Conservation (phyloP, 1,284 basidiomycete species). For the Papiliotrema fonsecae region DNA sequence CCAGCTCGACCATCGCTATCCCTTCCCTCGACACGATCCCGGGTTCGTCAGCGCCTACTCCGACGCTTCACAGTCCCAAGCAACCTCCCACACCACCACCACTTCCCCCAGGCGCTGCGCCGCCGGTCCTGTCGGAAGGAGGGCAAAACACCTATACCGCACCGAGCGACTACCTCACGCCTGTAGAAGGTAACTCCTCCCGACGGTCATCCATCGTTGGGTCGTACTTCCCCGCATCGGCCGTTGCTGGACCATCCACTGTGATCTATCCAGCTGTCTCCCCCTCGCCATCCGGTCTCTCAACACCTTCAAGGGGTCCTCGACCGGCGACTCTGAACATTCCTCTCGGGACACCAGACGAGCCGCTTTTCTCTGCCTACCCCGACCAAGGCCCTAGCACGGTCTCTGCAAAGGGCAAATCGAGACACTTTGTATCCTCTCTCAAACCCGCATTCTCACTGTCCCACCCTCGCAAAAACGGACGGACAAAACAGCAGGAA, state of each 20-base stretch:
- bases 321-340: slow-evolving; percentile 24
- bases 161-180: slow-evolving; percentile 4
- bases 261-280: slow-evolving; percentile 4
- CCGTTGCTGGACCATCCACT: background rate
- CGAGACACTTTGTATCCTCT: slow-evolving; percentile 10
- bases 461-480: slow-evolving; percentile 5
- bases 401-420: slow-evolving; percentile 15
- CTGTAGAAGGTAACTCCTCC: slow-evolving; percentile 2
- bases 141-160: background rate
- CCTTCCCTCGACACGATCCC: slow-evolving; percentile 21
- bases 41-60: slow-evolving; percentile 23
- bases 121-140: too few species aligned
- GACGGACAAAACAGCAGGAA: slow-evolving; percentile 6
- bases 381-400: slow-evolving; percentile 16
- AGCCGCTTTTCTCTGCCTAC: slow-evolving; percentile 37
- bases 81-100: background rate
- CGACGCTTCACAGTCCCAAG: slow-evolving; percentile 11
- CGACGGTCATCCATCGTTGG: slow-evolving; percentile 13
- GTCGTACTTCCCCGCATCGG: slow-evolving; percentile 20
- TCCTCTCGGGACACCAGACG: slow-evolving; percentile 24
- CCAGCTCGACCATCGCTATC: slow-evolving; percentile 8
- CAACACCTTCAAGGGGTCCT: slow-evolving; percentile 22
- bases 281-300: slow-evolving; percentile 10
- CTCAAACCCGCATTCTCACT: slow-evolving; percentile 16
- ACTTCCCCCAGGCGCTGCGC: too few species aligned